phyloP scores from a whole-genome alignment of 2,329 filamentous ascomycete species.

The Pezicula radicicola region DNA sequence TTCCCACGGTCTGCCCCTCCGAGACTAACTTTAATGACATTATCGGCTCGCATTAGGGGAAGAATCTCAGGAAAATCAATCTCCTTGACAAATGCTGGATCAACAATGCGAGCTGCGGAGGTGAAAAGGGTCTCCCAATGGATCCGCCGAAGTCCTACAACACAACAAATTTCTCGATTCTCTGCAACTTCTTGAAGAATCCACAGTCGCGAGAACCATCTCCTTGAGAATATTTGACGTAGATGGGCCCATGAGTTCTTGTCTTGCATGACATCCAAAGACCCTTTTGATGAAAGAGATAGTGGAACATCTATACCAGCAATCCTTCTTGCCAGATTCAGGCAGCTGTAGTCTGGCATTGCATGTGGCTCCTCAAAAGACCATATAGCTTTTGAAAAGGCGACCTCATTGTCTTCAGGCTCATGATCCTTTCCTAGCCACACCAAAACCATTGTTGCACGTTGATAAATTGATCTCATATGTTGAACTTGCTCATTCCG shows the following conservation, averaged over 20 bases:
- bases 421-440: slow-evolving; percentile 4
- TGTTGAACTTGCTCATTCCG: slow-evolving; percentile 1
- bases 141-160: neutral
- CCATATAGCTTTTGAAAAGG: neutral
- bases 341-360: neutral
- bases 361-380: neutral
- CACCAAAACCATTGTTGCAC: neutral
- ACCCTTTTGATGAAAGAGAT: too few species aligned
- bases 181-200: slow-evolving; percentile 11
- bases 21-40: slow-evolving; percentile 5
- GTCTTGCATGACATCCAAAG: neutral
- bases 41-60: slow-evolving; percentile 1
- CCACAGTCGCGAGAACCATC: slow-evolving; percentile 11
- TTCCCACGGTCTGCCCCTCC: neutral
- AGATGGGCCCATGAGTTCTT: neutral
- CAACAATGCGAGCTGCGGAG: neutral
- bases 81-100: neutral
- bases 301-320: too few species aligned
- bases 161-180: neutral
- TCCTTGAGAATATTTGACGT: neutral
- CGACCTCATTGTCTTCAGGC: neutral
- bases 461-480: slow-evolving; percentile 1
- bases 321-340: neutral
- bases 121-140: neutral
- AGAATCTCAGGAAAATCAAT: neutral